A percentile compares a stretch with the other conserved stretches of the same genome.
phyloP scores from a whole-genome alignment of 345 rosid species.

The Sonneratia caseolaris region DNA sequence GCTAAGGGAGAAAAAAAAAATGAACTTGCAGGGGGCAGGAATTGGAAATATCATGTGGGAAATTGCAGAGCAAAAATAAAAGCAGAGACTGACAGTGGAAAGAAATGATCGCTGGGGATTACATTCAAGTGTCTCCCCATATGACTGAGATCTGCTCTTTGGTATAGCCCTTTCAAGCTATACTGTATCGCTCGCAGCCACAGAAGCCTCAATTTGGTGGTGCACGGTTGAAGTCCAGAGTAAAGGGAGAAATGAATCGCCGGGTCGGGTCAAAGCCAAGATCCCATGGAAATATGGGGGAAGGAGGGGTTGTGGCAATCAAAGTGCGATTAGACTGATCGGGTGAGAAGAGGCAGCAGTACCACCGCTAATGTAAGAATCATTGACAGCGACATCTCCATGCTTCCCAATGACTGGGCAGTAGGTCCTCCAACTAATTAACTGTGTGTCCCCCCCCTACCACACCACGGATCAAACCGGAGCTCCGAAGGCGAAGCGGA shows the following conservation, averaged over 20 bases:
- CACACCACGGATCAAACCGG: background rate
- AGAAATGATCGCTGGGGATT: constrained; percentile 21
- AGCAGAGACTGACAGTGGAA: constrained; percentile 1
- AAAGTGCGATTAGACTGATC: background rate
- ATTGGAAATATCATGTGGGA: background rate
- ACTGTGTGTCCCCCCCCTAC: constrained; percentile 1
- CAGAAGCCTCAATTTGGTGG: too few relatives aligned
- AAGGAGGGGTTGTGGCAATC: background rate
- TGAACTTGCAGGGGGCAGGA: background rate
- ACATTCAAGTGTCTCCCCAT: constrained; percentile 82
- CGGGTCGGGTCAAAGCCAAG: background rate
- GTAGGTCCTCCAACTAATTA: constrained; percentile 6
- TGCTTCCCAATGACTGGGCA: constrained; percentile 2
- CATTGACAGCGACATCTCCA: constrained; percentile 1
- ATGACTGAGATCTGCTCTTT: constrained; percentile 42
- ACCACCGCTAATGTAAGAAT: background rate
- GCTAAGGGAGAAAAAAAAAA: background rate
- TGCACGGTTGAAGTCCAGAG: constrained; percentile 24
- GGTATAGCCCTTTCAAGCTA: too few relatives aligned
- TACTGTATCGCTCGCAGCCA: too few relatives aligned
- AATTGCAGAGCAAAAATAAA: constrained; percentile 8
- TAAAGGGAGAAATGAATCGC: background rate
- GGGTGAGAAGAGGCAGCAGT: background rate
- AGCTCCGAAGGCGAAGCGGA: background rate
- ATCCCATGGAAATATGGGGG: background rate